Evolutionary conservation across 495 filamentous ascomycete genomes (phyloP).

Genomic region (Aspergillus cristatus): DNA sequence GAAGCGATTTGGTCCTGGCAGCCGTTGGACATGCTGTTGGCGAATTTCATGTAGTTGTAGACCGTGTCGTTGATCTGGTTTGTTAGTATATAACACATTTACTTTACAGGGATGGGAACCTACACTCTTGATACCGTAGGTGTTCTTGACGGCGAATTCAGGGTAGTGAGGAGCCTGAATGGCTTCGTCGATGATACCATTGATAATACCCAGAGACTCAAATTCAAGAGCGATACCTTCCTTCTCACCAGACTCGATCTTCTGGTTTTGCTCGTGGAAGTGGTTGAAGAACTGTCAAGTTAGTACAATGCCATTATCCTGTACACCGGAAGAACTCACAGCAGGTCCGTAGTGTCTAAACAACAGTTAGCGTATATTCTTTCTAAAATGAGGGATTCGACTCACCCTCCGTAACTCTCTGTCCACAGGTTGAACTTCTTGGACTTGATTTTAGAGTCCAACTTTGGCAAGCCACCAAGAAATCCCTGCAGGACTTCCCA

Average conservation of each 20-base stretch:
- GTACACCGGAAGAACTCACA: constrained; percentile 34
- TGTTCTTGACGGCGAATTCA: constrained; percentile 61
- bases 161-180: constrained; percentile 60
- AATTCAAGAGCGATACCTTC: constrained; percentile 33
- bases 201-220: constrained; percentile 45
- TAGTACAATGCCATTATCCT: constrained; percentile 23
- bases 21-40: constrained; percentile 44
- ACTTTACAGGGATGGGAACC: constrained; percentile 17
- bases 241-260: constrained; percentile 34
- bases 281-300: constrained; percentile 37
- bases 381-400: constrained; percentile 13
- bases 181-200: constrained; percentile 67
- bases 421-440: constrained; percentile 43
- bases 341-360: constrained; percentile 37
- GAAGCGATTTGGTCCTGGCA: constrained; percentile 48
- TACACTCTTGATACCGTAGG: constrained; percentile 59
- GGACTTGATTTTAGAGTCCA: constrained; percentile 40
- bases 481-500: constrained; percentile 53
- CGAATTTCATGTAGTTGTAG: constrained; percentile 41
- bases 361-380: constrained; percentile 8
- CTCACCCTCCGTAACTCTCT: constrained; percentile 56
- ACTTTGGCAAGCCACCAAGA: constrained; percentile 41
- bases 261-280: constrained; percentile 54
- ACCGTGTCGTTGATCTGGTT: constrained; percentile 44
- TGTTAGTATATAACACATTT: not conserved